phyloP scores from a whole-genome alignment of 1,139 yeast genomes.

The Yamadazyma taylorii region DNA sequence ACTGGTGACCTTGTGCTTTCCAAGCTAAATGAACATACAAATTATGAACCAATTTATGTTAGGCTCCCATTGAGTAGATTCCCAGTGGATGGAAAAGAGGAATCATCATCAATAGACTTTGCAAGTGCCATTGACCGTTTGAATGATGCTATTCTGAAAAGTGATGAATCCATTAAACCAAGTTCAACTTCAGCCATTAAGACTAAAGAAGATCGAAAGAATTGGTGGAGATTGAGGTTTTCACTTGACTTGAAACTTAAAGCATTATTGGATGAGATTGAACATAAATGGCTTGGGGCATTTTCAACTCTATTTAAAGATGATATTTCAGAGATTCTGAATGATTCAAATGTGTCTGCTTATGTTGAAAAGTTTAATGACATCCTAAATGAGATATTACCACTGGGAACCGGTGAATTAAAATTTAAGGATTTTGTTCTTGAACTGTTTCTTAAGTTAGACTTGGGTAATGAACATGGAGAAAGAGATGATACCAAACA shows the following conservation, averaged over 20 bases:
- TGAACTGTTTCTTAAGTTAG: slow-evolving; percentile 35
- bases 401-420: slow-evolving; percentile 4
- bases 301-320: slow-evolving; percentile 58
- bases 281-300: slow-evolving; percentile 79
- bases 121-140: slow-evolving; percentile 47
- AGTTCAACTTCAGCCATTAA: slow-evolving; percentile 49
- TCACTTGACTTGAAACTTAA: slow-evolving; percentile 58
- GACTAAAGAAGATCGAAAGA: slow-evolving; percentile 61
- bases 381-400: slow-evolving; percentile 9
- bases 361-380: slow-evolving; percentile 4
- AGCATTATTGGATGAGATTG: slow-evolving; percentile 57
- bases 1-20: slow-evolving; percentile 61
- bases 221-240: slow-evolving; percentile 80
- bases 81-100: background rate
- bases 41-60: slow-evolving; percentile 43
- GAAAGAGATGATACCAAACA: slow-evolving; percentile 33
- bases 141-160: slow-evolving; percentile 51
- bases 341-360: background rate
- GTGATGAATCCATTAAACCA: slow-evolving; percentile 59
- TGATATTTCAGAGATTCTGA: background rate
- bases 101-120: slow-evolving; percentile 35
- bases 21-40: slow-evolving; percentile 32
- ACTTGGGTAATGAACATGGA: slow-evolving; percentile 8
- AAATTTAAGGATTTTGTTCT: background rate
- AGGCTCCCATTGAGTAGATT: slow-evolving; percentile 60